Conservation (phyloP, 2,329 filamentous ascomycete species). For the Rhexocercosporidium sp. region DNA sequence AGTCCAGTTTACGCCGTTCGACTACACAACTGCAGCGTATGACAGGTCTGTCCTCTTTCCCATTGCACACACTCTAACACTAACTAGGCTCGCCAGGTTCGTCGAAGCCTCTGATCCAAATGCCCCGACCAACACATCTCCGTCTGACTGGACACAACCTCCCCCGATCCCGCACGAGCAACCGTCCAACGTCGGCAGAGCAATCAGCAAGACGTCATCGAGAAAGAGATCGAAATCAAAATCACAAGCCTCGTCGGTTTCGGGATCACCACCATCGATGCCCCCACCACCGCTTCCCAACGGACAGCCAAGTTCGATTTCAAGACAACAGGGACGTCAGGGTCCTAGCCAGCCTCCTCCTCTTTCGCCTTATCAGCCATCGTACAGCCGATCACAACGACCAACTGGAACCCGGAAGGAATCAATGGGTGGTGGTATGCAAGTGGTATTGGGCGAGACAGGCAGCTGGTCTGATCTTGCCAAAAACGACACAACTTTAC, state of each 20-base stretch:
- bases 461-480: slow-evolving; percentile 92
- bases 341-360: slow-evolving; percentile 24
- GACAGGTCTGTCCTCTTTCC: slow-evolving; percentile 61
- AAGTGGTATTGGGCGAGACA: slow-evolving; percentile 87
- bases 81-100: slow-evolving; percentile 39
- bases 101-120: slow-evolving; percentile 41
- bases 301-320: slow-evolving; percentile 19
- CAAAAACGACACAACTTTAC: slow-evolving; percentile 78
- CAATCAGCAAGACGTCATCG: slow-evolving; percentile 28
- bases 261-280: slow-evolving; percentile 36
- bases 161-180: slow-evolving; percentile 19
- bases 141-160: slow-evolving; percentile 27
- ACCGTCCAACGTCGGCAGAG: slow-evolving; percentile 22
- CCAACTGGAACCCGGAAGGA: slow-evolving; percentile 38
- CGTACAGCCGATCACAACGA: slow-evolving; percentile 34
- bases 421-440: slow-evolving; percentile 69
- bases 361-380: slow-evolving; percentile 39
- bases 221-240: slow-evolving; percentile 33
- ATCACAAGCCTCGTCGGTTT: slow-evolving; percentile 36
- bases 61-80: slow-evolving; percentile 20
- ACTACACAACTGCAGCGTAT: slow-evolving; percentile 86
- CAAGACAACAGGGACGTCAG: background rate
- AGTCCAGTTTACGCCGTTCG: slow-evolving; percentile 90
- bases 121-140: slow-evolving; percentile 23
- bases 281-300: slow-evolving; percentile 34